Evolutionary conservation across 2,329 filamentous ascomycete genomes (phyloP), one percentile per base, ranked within the genome.

Genomic region (Lasiodiplodia theobromae): DNA sequence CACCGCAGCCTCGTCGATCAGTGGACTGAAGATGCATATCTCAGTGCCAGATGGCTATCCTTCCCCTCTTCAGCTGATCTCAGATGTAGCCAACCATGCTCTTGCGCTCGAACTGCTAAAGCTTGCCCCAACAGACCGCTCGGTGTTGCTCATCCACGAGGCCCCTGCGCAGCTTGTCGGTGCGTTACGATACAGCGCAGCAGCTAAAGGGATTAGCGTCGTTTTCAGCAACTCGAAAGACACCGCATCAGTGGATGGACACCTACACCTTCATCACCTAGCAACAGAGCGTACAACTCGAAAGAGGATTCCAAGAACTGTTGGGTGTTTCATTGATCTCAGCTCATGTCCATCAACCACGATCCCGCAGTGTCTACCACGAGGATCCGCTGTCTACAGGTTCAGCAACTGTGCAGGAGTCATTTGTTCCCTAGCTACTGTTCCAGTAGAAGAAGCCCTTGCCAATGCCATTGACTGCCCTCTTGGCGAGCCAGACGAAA

Each of bases 221-320:
- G 2, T 38, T 6, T 38, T 64, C 28, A 23, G n/a, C 7, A 53
- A 18, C 12, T 31, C 44, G 1, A 52, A 14, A 7, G n/a, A 10
- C 23, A 3, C 28, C 1, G 7, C 5, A 47, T 21, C 18, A n/a
- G 23, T 44, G 4, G 37, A 31, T 16, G 57, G 53, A 3, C 47
- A 23, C 23, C 38, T 47, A 8, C 11, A 21, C 3, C 16, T 60
- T 31, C 57, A 60, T 38, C 12, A 18, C 14, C 38, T 28, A 5
- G 57, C 57, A 1, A 21, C 38, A 7, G 57, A 60, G 37, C 57
- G 57, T n/a, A 40, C 57, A 25, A 12, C 49, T 16, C 57, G 57
- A 5, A 31, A 5, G 4, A 14, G 31, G 5, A 37, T 60, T 0
- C 57, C 57, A 4, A 21, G 57, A 7, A 60, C 5, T 0, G 38